phyloP scores from a whole-genome alignment of 2,329 filamentous ascomycete genomes.

The Chrysoporthe cubensis region DNA sequence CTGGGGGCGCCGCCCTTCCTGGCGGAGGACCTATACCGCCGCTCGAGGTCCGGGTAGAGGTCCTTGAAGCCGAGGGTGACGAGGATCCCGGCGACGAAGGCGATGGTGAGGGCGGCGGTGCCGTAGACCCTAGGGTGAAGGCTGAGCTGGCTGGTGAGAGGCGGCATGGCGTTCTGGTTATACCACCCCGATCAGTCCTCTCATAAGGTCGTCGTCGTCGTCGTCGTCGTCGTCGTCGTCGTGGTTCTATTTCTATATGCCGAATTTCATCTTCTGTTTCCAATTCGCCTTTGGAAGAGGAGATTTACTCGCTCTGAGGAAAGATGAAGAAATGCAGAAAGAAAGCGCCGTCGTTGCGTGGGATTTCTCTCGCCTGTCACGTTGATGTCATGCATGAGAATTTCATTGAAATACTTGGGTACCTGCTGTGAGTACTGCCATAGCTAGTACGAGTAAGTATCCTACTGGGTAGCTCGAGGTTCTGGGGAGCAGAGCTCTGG shows the following conservation, averaged over 20 bases:
- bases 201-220: not conserved
- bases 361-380: not conserved
- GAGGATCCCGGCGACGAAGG: slow-evolving; percentile 78
- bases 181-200: not conserved
- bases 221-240: not conserved
- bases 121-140: slow-evolving; percentile 66
- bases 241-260: not conserved
- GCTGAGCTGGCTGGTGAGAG: slow-evolving; percentile 46
- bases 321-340: no score
- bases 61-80: slow-evolving; percentile 80
- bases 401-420: not conserved
- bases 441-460: not conserved
- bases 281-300: not conserved
- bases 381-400: slow-evolving; percentile 12
- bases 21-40: slow-evolving; percentile 54
- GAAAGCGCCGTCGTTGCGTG: not conserved
- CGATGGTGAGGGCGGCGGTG: slow-evolving; percentile 67
- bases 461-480: no score
- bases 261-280: not conserved
- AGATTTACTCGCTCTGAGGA: not conserved
- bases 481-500: no score
- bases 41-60: slow-evolving; percentile 74
- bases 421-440: not conserved
- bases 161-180: slow-evolving; percentile 54
- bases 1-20: slow-evolving; percentile 37